Conservation (phyloP, 768 basidiomycete species). For the Leccinum truebloodii region DNA sequence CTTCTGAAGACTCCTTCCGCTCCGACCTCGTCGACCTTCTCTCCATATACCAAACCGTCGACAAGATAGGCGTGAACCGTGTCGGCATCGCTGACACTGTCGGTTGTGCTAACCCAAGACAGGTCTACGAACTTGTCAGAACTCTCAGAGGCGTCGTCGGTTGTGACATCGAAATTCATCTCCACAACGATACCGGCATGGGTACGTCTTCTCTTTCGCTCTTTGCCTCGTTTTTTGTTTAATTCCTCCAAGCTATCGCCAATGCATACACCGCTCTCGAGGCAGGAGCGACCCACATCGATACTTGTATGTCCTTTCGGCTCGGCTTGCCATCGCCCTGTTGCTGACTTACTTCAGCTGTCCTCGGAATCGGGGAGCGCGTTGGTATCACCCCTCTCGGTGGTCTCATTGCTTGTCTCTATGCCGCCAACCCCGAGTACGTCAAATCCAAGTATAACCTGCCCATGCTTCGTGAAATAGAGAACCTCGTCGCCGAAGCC, state of each 20-base stretch:
- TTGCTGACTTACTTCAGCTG: slow-evolving; percentile 47
- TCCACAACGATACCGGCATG: slow-evolving; percentile 99
- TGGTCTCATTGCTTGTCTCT: slow-evolving; percentile 94
- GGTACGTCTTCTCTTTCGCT: slow-evolving; percentile 43
- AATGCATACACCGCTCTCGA: slow-evolving; percentile 98
- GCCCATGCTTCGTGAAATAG: slow-evolving; percentile 94
- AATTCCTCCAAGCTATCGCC: slow-evolving; percentile 70
- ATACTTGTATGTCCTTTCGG: slow-evolving; percentile 73
- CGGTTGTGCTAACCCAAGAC: slow-evolving; percentile 97
- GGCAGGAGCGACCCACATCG: slow-evolving; percentile 98
- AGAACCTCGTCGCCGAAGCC: slow-evolving; percentile 98
- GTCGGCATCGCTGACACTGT: slow-evolving; percentile 99
- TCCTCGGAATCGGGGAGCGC: slow-evolving; percentile 97
- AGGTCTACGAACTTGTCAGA: slow-evolving; percentile 97
- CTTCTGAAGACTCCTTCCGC: slow-evolving; percentile 99
- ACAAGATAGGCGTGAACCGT: slow-evolving; percentile 98
- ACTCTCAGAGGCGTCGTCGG: slow-evolving; percentile 94
- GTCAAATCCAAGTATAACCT: slow-evolving; percentile 99
- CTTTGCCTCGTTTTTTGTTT: slow-evolving; percentile 4
- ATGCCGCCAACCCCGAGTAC: slow-evolving; percentile 96
- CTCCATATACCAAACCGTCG: slow-evolving; percentile 98
- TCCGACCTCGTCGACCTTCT: slow-evolving; percentile 98
- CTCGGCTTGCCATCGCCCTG: slow-evolving; percentile 1
- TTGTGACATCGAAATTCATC: slow-evolving; percentile 97
- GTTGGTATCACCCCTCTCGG: slow-evolving; percentile 99